Conservation (phyloP, 306 rosid genomes). For the Luffa acutangula region DNA sequence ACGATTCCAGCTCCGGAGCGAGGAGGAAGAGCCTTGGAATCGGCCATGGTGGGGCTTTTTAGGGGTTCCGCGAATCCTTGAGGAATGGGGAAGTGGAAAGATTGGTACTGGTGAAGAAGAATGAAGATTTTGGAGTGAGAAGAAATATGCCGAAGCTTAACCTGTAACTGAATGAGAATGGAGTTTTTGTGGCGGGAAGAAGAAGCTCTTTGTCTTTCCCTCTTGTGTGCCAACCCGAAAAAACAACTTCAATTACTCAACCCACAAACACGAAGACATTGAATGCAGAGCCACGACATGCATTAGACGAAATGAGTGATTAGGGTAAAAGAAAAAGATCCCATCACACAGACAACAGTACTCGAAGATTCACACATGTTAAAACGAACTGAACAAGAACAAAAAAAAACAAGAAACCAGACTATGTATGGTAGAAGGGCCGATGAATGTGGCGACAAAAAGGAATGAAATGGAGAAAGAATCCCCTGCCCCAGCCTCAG, state of each 20-base stretch:
- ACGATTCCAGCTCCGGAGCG: slow-evolving; percentile 49
- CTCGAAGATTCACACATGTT: neutral
- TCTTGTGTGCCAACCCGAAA: no score
- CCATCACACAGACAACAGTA: neutral
- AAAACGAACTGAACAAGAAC: neutral
- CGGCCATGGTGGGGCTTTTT: neutral
- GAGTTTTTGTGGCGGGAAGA: slow-evolving; percentile 4
- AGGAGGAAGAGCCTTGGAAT: slow-evolving; percentile 7
- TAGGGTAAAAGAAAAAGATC: neutral
- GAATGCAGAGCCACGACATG: neutral
- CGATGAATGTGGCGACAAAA: no score
- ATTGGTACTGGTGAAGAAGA: neutral
- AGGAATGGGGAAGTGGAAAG: neutral
- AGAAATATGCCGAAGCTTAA: neutral
- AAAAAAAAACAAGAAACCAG: no score
- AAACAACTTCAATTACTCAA: neutral
- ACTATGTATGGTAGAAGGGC: no score
- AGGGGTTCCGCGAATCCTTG: neutral
- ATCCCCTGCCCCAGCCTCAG: no score
- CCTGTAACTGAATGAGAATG: no score
- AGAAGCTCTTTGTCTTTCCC: neutral
- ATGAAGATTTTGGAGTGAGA: neutral
- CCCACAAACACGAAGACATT: neutral
- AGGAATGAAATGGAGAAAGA: no score
- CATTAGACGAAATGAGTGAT: neutral